These are phyloP conservation scores for Gracilariopsis chorda DNA, from an alignment of 23 red algal genomes.

Conservation along the genomic window DNA sequence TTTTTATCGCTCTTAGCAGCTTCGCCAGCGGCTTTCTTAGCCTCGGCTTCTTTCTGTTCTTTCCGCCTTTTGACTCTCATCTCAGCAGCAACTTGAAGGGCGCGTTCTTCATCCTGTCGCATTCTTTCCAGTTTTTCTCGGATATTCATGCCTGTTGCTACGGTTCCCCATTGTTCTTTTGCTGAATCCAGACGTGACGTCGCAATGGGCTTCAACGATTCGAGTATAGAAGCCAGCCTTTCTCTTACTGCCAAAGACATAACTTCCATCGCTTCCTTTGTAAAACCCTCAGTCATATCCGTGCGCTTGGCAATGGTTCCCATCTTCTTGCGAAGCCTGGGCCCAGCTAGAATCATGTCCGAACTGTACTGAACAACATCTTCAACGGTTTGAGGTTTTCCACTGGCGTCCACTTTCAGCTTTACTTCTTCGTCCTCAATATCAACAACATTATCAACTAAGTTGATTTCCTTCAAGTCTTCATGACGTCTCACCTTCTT, in stretches of 20 bases:
- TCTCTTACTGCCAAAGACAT: constrained; percentile 56
- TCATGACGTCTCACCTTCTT: constrained; percentile 18
- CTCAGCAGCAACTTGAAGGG: constrained; percentile 37
- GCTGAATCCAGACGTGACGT: neutral
- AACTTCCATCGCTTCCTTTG: constrained; percentile 51
- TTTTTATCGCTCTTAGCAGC: constrained; percentile 46
- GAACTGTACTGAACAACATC: constrained; percentile 9
- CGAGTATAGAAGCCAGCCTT: constrained; percentile 12
- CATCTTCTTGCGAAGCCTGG: constrained; percentile 37
- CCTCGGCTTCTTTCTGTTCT: constrained; percentile 37
- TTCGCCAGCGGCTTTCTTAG: constrained; percentile 27
- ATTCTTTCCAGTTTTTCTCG: constrained; percentile 22
- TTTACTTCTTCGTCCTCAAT: constrained; percentile 61
- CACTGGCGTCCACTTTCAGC: constrained; percentile 8
- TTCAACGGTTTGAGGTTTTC: neutral
- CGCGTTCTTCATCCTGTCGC: constrained; percentile 48
- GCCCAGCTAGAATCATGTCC: constrained; percentile 44
- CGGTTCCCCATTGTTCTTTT: constrained; percentile 43
- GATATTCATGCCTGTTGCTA: neutral
- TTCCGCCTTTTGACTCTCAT: constrained; percentile 38
- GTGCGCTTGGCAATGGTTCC: neutral
- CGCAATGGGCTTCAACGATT: constrained; percentile 27
- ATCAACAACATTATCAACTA: constrained; percentile 56
- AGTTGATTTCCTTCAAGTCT: constrained; percentile 40
- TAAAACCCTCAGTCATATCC: constrained; percentile 14